Evolutionary conservation across 768 basidiomycete species (phyloP).

Genomic region (Termitomyces sp.): DNA sequence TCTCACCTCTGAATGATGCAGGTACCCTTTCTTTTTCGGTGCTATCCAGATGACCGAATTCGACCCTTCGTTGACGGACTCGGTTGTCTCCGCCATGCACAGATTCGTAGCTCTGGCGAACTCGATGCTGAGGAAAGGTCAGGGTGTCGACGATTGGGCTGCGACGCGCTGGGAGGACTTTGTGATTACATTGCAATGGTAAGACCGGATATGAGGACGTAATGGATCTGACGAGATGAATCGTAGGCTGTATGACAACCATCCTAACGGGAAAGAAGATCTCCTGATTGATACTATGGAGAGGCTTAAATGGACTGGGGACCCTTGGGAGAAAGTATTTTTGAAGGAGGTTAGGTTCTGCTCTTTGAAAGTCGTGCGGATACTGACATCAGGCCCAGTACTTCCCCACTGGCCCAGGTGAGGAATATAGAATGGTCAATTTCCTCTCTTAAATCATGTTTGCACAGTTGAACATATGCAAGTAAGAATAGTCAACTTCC

Average conservation of each 20-base stretch:
- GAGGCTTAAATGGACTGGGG: slow-evolving; percentile 43
- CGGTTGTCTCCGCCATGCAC: slow-evolving; percentile 44
- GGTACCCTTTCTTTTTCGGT: slow-evolving; percentile 54
- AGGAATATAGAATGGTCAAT: neutral
- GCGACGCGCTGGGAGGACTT: slow-evolving; percentile 56
- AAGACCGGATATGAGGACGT: neutral
- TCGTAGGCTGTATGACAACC: slow-evolving; percentile 46
- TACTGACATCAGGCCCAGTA: slow-evolving; percentile 24
- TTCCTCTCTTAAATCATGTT: neutral
- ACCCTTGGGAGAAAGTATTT: slow-evolving; percentile 52
- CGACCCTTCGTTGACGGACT: slow-evolving; percentile 34
- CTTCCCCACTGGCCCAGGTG: slow-evolving; percentile 37
- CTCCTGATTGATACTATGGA: slow-evolving; percentile 50
- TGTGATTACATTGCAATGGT: slow-evolving; percentile 52
- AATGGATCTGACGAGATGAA: neutral
- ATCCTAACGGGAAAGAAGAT: slow-evolving; percentile 43
- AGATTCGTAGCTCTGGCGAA: slow-evolving; percentile 51
- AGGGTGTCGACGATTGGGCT: slow-evolving; percentile 51
- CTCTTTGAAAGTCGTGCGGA: neutral
- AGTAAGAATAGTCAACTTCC: slow-evolving; percentile 10
- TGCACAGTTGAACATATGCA: slow-evolving; percentile 23
- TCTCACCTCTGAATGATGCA: slow-evolving; percentile 9
- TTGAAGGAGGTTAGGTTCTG: slow-evolving; percentile 27
- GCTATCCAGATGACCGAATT: slow-evolving; percentile 53
- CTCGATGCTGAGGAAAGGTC: slow-evolving; percentile 44